Evolutionary conservation across 306 rosid genomes (phyloP), one percentile per base, ranked within the genome.

Genomic region (Bauhinia variegata): DNA sequence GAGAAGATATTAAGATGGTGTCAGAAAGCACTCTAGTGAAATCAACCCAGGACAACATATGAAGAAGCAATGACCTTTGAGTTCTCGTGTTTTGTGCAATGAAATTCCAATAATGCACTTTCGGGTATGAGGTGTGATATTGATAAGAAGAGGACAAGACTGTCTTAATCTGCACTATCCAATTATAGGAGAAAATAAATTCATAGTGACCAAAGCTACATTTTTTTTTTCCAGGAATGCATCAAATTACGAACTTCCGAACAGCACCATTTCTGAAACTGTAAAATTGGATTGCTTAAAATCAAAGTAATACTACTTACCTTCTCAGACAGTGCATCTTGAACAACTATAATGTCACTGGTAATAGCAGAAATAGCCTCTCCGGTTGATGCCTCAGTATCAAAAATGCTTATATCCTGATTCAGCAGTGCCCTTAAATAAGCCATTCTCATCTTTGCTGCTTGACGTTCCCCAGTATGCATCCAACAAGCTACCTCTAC

Each of bases 401-500:
- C 98, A 69, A 89, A 93, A 7, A 93, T 79, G 41, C 97, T 89
- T 11, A 93, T 88, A 64, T 93, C 98, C 83, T 93, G 96, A 76
- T 70, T 89, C 56, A 93, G 37, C 98, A 93, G 89, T 12, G 96
- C 78, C 38, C 77, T 89, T 72, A 93, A 70, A 81, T 93, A 93
- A 30, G 96, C 98, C 96, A 93, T 82, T 73, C 98, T 89, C 96
- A 93, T 93, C 62, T 93, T 93, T 38, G 96, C 96, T 23, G 93
- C 95, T 78, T 93, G 98, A 4, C 97, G 72, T 58, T 93, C 97
- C 16, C 98, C 97, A 14, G 89, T 93, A 39, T 93, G 89, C 98
- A 93, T 93, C 98, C 98, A 93, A 76, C 98, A 93, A 66, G 98
- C 98, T 80, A 93, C 98, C 96, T 93, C 98, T 92, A 13, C 10